Evolutionary conservation across 1,284 basidiomycete species (phyloP).

Genomic region (Malassezia brasiliensis): DNA sequence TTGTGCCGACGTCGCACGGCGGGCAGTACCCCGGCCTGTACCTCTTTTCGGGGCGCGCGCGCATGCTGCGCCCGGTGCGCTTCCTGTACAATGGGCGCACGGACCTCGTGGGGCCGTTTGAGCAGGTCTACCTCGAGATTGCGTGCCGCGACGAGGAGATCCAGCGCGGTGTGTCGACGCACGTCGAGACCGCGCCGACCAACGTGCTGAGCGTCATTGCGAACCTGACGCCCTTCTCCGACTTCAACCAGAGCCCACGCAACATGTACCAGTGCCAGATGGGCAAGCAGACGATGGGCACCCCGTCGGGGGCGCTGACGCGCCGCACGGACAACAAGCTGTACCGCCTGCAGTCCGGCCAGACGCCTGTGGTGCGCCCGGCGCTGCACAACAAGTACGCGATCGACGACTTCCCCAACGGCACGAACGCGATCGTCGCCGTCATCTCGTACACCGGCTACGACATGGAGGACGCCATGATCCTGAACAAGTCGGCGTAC

Average conservation of each 20-base stretch:
- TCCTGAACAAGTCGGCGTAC: conserved; percentile 95
- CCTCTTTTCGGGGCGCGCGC: conserved; percentile 73
- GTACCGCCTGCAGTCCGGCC: conserved; percentile 87
- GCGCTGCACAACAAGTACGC: conserved; percentile 87
- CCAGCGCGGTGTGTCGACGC: conserved; percentile 64
- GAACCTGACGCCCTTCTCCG: conserved; percentile 62
- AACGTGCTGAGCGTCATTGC: conserved; percentile 76
- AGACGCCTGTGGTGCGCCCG: conserved; percentile 89
- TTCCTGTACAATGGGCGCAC: conserved; percentile 73
- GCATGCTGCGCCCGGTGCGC: conserved; percentile 98
- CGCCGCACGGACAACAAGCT: conserved; percentile 98
- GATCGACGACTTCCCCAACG: conserved; percentile 97
- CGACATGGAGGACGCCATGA: conserved; percentile 99
- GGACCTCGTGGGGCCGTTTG: conserved; percentile 90
- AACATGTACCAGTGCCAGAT: conserved; percentile 70
- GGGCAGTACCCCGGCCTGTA: conserved; percentile 96
- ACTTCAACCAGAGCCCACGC: conserved; percentile 75
- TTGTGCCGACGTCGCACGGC: conserved; percentile 76
- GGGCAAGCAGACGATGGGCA: conserved; percentile 99
- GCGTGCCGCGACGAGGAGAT: conserved; percentile 84
- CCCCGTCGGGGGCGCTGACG: conserved; percentile 78
- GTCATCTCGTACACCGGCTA: conserved; percentile 99
- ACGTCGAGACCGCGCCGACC: conserved; percentile 88
- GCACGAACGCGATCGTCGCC: conserved; percentile 94
- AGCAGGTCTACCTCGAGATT: conserved; percentile 99